A percentile compares a stretch with the other conserved stretches of the same genome.
Evolutionary conservation across 73 alveolate genomes (phyloP).

Genomic region (Paramecium primaurelia): DNA sequence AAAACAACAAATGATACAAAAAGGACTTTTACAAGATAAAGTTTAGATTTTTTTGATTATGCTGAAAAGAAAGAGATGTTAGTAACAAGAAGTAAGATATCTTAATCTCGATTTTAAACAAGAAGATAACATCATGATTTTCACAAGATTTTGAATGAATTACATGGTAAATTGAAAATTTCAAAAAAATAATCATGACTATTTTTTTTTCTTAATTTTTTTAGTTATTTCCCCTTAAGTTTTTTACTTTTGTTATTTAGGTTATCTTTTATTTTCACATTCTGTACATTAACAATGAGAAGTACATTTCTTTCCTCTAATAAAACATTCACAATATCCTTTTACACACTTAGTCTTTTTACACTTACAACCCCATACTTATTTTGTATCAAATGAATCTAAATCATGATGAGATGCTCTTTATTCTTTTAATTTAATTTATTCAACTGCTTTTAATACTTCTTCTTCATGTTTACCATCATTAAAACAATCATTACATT

Average conservation of each 20-base stretch:
- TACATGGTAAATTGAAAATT: conserved; percentile 20
- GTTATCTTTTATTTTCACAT: background rate
- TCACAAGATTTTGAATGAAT: background rate
- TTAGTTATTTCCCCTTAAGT: background rate
- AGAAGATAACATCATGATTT: background rate
- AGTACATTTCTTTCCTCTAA: conserved; percentile 24
- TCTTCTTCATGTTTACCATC: conserved; percentile 49
- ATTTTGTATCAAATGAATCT: background rate
- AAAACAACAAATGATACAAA: background rate
- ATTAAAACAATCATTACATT: conserved; percentile 16
- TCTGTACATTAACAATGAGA: conserved; percentile 25
- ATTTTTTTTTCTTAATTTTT: background rate
- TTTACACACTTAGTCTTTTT: conserved; percentile 28
- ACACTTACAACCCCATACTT: conserved; percentile 46
- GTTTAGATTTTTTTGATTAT: background rate
- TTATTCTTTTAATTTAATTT: conserved; percentile 5
- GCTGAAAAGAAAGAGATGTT: background rate
- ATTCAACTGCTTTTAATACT: background rate
- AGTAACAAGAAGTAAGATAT: background rate
- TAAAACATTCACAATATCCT: conserved; percentile 46
- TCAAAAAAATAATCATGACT: background rate
- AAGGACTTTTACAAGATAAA: background rate
- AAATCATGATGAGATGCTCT: conserved; percentile 43
- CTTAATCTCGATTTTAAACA: background rate
- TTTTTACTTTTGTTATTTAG: background rate